Percentiles rank a stretch among this genome's conserved stretches.
These are phyloP conservation scores for Xylariaceae sp. DNA, from an alignment of 2,329 filamentous ascomycete genomes.

Conservation along the genomic window DNA sequence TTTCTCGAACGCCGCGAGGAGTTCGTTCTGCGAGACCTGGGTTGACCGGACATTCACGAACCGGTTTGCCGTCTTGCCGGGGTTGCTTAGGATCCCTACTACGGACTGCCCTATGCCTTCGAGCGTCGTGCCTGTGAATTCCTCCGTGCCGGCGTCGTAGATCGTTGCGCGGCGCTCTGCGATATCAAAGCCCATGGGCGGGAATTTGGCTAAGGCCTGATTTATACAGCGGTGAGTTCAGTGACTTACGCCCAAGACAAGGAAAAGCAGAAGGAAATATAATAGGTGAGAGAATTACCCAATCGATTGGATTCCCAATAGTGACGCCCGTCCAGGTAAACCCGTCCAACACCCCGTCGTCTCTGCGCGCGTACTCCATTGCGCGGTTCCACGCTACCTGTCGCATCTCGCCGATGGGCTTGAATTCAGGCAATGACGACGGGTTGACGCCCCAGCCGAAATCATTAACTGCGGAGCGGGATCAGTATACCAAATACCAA, in stretches of 20 bases:
- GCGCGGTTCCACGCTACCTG: conserved; percentile 26
- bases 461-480: conserved; percentile 21
- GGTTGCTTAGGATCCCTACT: conserved; percentile 12
- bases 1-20: conserved; percentile 28
- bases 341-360: conserved; percentile 6
- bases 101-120: conserved; percentile 30
- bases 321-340: conserved; percentile 33
- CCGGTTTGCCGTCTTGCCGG: conserved; percentile 24
- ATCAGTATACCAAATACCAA: not conserved
- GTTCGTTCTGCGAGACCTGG: conserved; percentile 24
- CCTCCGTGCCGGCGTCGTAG: conserved; percentile 29
- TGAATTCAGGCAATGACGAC: conserved; percentile 27
- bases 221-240: too few species aligned
- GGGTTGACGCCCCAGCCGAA: conserved; percentile 31
- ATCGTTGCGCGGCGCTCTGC: conserved; percentile 24
- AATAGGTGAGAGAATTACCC: conserved; percentile 21
- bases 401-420: conserved; percentile 19
- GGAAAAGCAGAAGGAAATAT: not conserved
- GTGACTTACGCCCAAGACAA: too few species aligned
- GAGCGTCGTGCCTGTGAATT: conserved; percentile 31
- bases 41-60: conserved; percentile 31
- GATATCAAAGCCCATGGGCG: conserved; percentile 32
- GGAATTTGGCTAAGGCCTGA: conserved; percentile 22
- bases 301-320: conserved; percentile 33
- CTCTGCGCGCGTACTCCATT: conserved; percentile 16